Evolutionary conservation across 768 basidiomycete genomes (phyloP), one percentile per base, ranked within the genome.

Genomic region (Termitomyces sp.): DNA sequence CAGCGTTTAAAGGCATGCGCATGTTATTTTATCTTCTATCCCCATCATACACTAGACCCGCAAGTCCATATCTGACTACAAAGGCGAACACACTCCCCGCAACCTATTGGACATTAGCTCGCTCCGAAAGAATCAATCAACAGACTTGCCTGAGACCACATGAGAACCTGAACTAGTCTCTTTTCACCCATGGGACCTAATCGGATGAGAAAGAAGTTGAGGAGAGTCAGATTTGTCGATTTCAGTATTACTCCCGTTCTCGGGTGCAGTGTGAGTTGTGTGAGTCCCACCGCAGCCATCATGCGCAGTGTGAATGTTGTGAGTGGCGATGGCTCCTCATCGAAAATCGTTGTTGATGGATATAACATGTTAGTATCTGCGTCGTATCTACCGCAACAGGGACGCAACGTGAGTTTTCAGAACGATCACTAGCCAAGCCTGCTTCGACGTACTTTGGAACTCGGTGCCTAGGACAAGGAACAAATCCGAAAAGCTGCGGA

Each of bases 381-480:
- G 68, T 95, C 87, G 67, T 93, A 89, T 63, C 94, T 96, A 39
- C 2, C 18, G 64, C 4, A n/a, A 22, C 13, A 47, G 22, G 47
- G 45, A 58, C 54, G 24, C 16, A 12, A 22, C 22, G 20, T 30
- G 4, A 46, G 12, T 50, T 31, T 9, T 22, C 11, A n/a, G 0
- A 55, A 39, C 52, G 30, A 56, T 41, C 58, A 54, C 18, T 41
- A 56, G 36, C 20, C 51, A 31, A 56, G 42, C 44, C n/a, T 6
- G 9, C 20, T 36, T 33, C 15, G 44, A 68, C 84, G 64, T 67
- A 95, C 92, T 84, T 84, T 55, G 97, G 97, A 20, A 99, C 81
- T 54, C 97, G 85, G 74, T 99, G 97, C 51, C 97, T 79, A 6
- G 97, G 97, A 69, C 95, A 98, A 0, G 91, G 88, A 15, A 99